Evolutionary conservation across 2,329 filamentous ascomycete genomes (phyloP).

Genomic region (Colletotrichum echinochloae): DNA sequence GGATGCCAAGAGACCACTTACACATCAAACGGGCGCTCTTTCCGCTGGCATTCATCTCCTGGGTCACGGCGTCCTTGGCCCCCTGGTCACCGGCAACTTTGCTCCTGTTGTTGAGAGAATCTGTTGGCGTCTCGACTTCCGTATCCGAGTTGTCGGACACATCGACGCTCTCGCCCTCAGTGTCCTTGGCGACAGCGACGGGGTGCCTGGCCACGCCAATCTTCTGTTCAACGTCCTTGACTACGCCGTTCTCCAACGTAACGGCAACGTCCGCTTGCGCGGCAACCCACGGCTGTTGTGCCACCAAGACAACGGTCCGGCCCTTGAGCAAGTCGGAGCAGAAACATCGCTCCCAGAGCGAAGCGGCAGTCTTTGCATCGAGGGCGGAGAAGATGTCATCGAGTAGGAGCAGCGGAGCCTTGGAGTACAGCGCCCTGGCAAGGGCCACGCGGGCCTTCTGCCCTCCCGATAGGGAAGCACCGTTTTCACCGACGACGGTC

Average conservation of each 20-base stretch:
- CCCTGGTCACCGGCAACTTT: conserved; percentile 53
- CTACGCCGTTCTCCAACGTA: conserved; percentile 58
- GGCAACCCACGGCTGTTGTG: conserved; percentile 66
- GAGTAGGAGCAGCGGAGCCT: conserved; percentile 65
- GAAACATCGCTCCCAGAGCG: conserved; percentile 69
- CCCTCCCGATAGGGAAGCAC: conserved; percentile 66
- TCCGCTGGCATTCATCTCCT: conserved; percentile 61
- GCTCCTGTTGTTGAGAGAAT: conserved; percentile 46
- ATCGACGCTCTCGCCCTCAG: conserved; percentile 51
- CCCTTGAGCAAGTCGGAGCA: conserved; percentile 65
- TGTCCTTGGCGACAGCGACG: conserved; percentile 56
- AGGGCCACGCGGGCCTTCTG: conserved; percentile 69
- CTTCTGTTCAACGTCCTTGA: conserved; percentile 57
- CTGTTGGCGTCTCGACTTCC: conserved; percentile 47
- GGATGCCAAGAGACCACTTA: conserved; percentile 45
- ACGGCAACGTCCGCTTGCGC: conserved; percentile 63
- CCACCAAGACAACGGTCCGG: conserved; percentile 68
- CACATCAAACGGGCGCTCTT: conserved; percentile 58
- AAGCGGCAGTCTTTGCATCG: conserved; percentile 68
- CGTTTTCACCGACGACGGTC: conserved; percentile 66
- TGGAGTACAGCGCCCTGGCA: conserved; percentile 69
- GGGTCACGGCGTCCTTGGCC: conserved; percentile 57
- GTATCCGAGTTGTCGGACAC: conserved; percentile 44
- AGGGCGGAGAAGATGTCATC: conserved; percentile 72
- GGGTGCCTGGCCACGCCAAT: conserved; percentile 59